A percentile compares a stretch with the other conserved stretches of the same genome.
Conservation (phyloP, 331 rosid species). For the Dryas integrifolia region DNA sequence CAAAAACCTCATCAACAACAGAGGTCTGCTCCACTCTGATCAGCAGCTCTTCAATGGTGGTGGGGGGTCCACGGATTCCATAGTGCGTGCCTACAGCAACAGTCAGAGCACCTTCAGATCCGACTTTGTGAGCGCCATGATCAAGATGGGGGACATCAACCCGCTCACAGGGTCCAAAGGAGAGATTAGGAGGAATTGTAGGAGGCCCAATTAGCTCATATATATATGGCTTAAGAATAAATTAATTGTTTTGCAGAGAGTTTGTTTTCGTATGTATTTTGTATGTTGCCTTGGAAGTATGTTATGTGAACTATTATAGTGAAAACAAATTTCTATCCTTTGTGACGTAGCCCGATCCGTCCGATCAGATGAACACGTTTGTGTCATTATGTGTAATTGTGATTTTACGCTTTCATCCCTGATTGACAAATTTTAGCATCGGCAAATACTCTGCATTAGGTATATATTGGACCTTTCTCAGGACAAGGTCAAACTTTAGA, state of each 20-base stretch:
- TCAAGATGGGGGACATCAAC: slow-evolving; percentile 75
- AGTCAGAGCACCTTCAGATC: slow-evolving; percentile 33
- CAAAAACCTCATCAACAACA: slow-evolving; percentile 50
- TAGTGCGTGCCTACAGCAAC: slow-evolving; percentile 46
- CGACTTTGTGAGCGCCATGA: slow-evolving; percentile 65
- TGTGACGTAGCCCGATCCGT: too few species aligned
- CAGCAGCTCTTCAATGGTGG: slow-evolving; percentile 69
- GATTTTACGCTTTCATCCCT: too few species aligned
- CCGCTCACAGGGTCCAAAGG: slow-evolving; percentile 84
- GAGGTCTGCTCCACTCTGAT: slow-evolving; percentile 81
- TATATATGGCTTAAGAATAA: neutral
- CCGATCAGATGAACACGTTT: too few species aligned
- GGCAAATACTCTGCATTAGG: too few species aligned
- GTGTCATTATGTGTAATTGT: too few species aligned
- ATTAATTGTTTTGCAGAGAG: neutral
- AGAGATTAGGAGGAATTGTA: slow-evolving; percentile 72
- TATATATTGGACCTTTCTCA: too few species aligned
- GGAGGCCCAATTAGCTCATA: slow-evolving; percentile 35
- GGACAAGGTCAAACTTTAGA: neutral
- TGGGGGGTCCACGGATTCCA: slow-evolving; percentile 61
- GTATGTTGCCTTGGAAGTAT: neutral
- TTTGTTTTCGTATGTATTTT: neutral
- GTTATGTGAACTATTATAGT: too few species aligned
- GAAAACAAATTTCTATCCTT: too few species aligned
- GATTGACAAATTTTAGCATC: too few species aligned